A percentile compares a stretch with the other conserved stretches of the same genome.
phyloP scores from a whole-genome alignment of 495 filamentous ascomycete genomes.

The Penicillium turbatum region DNA sequence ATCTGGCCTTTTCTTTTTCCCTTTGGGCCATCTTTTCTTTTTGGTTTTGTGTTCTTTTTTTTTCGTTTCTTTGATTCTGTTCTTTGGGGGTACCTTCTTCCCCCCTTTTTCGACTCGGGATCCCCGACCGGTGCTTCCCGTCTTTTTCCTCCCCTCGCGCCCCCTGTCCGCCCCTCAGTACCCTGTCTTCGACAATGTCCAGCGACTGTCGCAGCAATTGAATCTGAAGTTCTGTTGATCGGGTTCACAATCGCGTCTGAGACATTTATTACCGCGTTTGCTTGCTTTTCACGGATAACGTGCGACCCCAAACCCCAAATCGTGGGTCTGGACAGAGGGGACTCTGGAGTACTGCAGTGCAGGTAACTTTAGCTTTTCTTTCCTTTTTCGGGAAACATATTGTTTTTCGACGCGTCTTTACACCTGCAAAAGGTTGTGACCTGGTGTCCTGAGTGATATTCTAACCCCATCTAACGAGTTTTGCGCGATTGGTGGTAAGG shows the following conservation, averaged over 20 bases:
- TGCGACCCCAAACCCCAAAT: slow-evolving; percentile 11
- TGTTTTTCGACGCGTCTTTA: slow-evolving; percentile 37
- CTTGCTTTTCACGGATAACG: slow-evolving; percentile 20
- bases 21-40: slow-evolving; percentile 7
- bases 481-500: slow-evolving; percentile 18
- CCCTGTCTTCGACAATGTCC: slow-evolving; percentile 65
- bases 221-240: slow-evolving; percentile 58
- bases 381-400: slow-evolving; percentile 11
- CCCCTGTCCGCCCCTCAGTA: slow-evolving; percentile 53
- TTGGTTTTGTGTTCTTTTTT: slow-evolving; percentile 10
- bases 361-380: slow-evolving; percentile 35
- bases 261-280: slow-evolving; percentile 56
- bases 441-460: slow-evolving; percentile 9
- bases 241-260: slow-evolving; percentile 57
- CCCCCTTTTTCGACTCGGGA: slow-evolving; percentile 24
- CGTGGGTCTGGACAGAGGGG: slow-evolving; percentile 18
- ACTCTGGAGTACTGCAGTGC: slow-evolving; percentile 25
- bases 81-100: slow-evolving; percentile 6
- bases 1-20: slow-evolving; percentile 7
- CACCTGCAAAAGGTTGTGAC: slow-evolving; percentile 35
- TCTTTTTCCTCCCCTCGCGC: slow-evolving; percentile 49
- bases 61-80: slow-evolving; percentile 15
- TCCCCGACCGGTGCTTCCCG: slow-evolving; percentile 35
- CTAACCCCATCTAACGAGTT: slow-evolving; percentile 6
- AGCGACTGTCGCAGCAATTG: slow-evolving; percentile 46